phyloP scores from a whole-genome alignment of 805 yeast species.

The Ogataea parapolymorpha region DNA sequence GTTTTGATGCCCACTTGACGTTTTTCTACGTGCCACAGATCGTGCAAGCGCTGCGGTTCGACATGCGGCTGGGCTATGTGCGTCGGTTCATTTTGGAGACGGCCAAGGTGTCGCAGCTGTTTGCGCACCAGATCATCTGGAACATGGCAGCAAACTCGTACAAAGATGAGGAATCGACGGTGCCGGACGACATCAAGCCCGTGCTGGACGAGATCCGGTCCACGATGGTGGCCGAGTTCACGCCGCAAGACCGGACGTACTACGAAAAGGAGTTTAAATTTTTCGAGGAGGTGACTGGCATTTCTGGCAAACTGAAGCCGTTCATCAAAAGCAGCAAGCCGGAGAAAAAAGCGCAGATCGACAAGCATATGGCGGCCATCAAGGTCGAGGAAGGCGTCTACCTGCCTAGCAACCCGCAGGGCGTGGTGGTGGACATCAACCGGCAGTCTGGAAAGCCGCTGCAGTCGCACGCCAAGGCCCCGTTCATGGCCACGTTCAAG shows the following conservation, averaged over 20 bases:
- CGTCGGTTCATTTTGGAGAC: conserved; percentile 87
- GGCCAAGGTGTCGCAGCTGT: conserved; percentile 82
- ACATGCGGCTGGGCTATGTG: conserved; percentile 70
- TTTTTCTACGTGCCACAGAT: conserved; percentile 98
- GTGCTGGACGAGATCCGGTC: conserved; percentile 68
- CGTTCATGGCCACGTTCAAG: conserved; percentile 94
- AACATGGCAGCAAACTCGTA: conserved; percentile 92
- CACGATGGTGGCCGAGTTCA: conserved; percentile 60
- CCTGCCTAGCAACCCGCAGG: conserved; percentile 95
- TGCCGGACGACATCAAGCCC: conserved; percentile 83
- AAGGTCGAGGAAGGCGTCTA: conserved; percentile 78
- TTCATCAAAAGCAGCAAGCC: conserved; percentile 91
- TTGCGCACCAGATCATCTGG: conserved; percentile 98
- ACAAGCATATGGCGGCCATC: conserved; percentile 87
- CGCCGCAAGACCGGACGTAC: conserved; percentile 56
- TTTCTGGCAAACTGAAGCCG: conserved; percentile 93
- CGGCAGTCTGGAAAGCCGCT: conserved; percentile 90
- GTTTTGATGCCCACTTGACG: conserved; percentile 80
- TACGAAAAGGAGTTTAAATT: conserved; percentile 84
- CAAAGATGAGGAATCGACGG: conserved; percentile 80
- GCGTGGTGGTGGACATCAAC: conserved; percentile 86
- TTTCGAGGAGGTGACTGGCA: conserved; percentile 86
- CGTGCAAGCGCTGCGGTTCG: conserved; percentile 87
- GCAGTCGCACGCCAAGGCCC: conserved; percentile 98
- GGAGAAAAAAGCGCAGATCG: conserved; percentile 93